Evolutionary conservation across 2,329 filamentous ascomycete species (phyloP), one percentile per base, ranked within the genome.

Genomic region (Colletotrichum zoysiae): DNA sequence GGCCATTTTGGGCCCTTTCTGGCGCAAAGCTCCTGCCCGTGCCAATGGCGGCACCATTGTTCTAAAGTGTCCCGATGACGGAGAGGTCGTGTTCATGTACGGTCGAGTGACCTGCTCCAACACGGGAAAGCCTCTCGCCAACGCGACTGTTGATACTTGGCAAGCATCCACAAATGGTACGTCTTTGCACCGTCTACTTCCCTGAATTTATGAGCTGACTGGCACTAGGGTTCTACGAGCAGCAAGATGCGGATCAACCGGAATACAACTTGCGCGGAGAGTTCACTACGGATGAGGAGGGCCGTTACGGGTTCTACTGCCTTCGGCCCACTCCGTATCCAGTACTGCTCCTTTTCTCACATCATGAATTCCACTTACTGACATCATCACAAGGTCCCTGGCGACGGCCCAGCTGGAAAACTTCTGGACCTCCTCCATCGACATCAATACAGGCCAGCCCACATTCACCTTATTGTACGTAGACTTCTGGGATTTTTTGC

Each of bases 1-100:
- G 5, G 90, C 94, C 51, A 94, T 97, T 75, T 87, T 97, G 0
- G 94, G 94, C 0, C 94, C 94, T 1, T 97, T 97, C 83, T 97
- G 93, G 89, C 88, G 93, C 7, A 87, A 95, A 75, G 90, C 93
- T 0, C 93, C 94, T 6, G 82, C 87, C 70, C 87, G 91, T 58
- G 82, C 89, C n/a, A 92, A 92, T 78, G 94, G 92, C 61, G 88
- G 86, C 57, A 90, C 85, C 76, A 93, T 96, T 74, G 85, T 91
- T 26, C 83, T 83, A 67, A 79, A 86, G 73, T 85, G 84, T 74
- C 87, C 87, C 7, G 70, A 81, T 64, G 83, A 85, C 68, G 83
- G 78, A 18, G 76, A 92, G 73, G 82, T 90, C 38, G 86, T 87
- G 3, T 89, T 86, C 76, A 90, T 94, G 86, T 88, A 93, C 75